These are phyloP conservation scores for Helotiales sp. DNA, from an alignment of 2,329 filamentous ascomycete genomes.

Conservation along the genomic window DNA sequence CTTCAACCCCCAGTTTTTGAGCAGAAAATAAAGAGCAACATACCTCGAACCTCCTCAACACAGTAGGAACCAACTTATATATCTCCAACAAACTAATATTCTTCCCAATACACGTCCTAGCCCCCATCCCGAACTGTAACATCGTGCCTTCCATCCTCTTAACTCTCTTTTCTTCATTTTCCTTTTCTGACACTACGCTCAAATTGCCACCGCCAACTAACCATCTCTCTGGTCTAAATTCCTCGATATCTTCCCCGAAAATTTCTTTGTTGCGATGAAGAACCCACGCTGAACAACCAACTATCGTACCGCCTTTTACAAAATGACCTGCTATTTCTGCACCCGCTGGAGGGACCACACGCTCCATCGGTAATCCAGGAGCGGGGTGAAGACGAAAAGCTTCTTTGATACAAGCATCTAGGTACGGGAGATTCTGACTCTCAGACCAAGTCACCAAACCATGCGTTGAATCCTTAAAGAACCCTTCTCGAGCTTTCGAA, in stretches of 20 bases:
- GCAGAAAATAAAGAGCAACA: constrained; percentile 22
- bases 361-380: constrained; percentile 70
- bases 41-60: constrained; percentile 66
- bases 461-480: constrained; percentile 51
- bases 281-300: constrained; percentile 75
- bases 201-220: constrained; percentile 43
- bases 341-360: constrained; percentile 67
- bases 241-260: constrained; percentile 67
- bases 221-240: constrained; percentile 70
- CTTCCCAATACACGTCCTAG: constrained; percentile 69
- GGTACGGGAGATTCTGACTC: constrained; percentile 68
- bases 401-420: constrained; percentile 78
- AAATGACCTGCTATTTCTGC: constrained; percentile 61
- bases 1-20: neutral
- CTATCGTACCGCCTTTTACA: constrained; percentile 69
- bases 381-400: constrained; percentile 76
- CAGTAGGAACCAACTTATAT: constrained; percentile 60
- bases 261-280: constrained; percentile 67
- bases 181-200: too few species aligned
- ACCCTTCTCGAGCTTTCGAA: constrained; percentile 51
- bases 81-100: constrained; percentile 64
- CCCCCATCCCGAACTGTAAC: constrained; percentile 73
- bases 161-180: constrained; percentile 51
- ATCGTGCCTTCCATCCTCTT: constrained; percentile 69
- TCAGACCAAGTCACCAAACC: constrained; percentile 69